Base-by-base conservation (phyloP, 2,329 filamentous ascomycete genomes). In the Plenodomus lindquistii region DNA sequence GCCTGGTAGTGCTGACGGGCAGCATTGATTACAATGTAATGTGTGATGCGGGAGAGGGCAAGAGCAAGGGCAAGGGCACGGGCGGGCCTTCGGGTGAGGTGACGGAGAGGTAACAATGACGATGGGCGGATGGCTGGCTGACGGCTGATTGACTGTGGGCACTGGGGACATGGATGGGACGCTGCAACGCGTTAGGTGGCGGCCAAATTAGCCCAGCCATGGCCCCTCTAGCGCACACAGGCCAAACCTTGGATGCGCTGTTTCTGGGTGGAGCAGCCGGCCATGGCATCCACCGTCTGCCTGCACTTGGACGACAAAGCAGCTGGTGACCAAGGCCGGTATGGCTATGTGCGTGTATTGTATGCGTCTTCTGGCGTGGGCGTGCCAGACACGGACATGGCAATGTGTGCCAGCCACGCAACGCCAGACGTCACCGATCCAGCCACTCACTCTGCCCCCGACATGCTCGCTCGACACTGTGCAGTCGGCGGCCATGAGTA, bases 201-300 rank as follows among this genome's bases (percentile, higher is more conserved):
- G 4, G 22, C 49, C 41, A 54, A 51, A 57, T 57, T 54, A 44
- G 21, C 47, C 44, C 55, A 55, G 37, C 49, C 55, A 57, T 57
- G 49, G 41, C 24, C 43, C 31, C 27, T 29, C 39, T 52, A 51
- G 54, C 50, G 50, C 6, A 43, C 6, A 43, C 45, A 45, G 21
- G 34, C 48, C 35, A 6, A 37, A 37, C 16, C 35, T 17, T 8
- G 18, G 16, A 18, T 9, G 35, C 35, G 35, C 35, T 44, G 42
- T 44, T 44, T 29, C 31, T 37, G 34, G 37, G 41, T 21, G 39
- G 44, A 47, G 42, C 40, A 43, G 50, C 43, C 16, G 16, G 19
- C 19, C 16, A 18, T 37, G 15, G 16, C 13, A 13, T 16, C 35
- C 11, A 19, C n/a, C n/a, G n/a, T n/a, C n/a, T n/a, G n/a, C n/a